A percentile compares a stretch with the other conserved stretches of the same genome.
Conservation (phyloP, 129 eudicot genomes). For the Mikania micrantha region DNA sequence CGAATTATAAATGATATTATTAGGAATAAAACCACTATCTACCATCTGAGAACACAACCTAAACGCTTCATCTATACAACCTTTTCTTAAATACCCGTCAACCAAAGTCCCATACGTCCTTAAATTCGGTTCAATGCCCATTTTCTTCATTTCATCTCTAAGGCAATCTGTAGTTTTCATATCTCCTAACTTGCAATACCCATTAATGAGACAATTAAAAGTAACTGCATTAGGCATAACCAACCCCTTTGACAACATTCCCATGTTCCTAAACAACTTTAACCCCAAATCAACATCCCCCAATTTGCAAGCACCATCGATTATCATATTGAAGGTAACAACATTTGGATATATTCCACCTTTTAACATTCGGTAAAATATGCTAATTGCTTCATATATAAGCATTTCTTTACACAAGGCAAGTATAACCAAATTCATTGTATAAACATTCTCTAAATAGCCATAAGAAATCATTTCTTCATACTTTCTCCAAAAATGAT, state of each 20-base stretch:
- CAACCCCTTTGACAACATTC: constrained; percentile 37
- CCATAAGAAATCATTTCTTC: constrained; percentile 47
- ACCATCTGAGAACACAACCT: constrained; percentile 51
- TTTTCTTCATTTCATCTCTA: constrained; percentile 39
- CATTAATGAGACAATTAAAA: constrained; percentile 56
- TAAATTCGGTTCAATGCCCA: constrained; percentile 40
- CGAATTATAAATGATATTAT: constrained; percentile 51
- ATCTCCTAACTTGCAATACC: constrained; percentile 54
- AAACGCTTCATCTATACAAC: constrained; percentile 39
- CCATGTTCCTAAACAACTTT: constrained; percentile 51
- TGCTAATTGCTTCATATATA: constrained; percentile 41
- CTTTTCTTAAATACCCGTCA: constrained; percentile 52
- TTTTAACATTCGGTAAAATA: constrained; percentile 54
- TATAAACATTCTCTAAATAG: constrained; percentile 56
- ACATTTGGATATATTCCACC: constrained; percentile 51
- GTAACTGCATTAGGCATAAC: constrained; percentile 43
- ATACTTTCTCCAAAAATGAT: constrained; percentile 42
- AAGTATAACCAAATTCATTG: constrained; percentile 45
- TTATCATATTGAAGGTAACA: constrained; percentile 52
- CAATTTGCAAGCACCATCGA: constrained; percentile 52
- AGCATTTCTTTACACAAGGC: constrained; percentile 52
- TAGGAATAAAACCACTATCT: constrained; percentile 44
- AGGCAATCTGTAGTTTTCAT: constrained; percentile 35
- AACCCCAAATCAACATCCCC: constrained; percentile 38
- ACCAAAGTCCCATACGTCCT: constrained; percentile 57